Conservation (phyloP, 495 filamentous ascomycete species). For the Jackrogersella multiformis region DNA sequence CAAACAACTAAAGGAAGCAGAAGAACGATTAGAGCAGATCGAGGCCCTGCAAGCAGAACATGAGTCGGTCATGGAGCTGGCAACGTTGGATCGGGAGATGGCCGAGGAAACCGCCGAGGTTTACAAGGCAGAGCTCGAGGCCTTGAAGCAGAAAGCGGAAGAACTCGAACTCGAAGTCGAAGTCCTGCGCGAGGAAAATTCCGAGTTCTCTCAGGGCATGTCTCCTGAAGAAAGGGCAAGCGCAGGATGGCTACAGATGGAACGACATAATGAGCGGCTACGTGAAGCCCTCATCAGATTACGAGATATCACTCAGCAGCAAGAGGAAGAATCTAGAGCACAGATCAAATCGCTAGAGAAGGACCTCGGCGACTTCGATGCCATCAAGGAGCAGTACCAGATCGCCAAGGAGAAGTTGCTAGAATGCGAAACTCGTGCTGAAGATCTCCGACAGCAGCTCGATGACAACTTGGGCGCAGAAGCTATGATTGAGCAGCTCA, state of each 20-base stretch:
- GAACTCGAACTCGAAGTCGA: slow-evolving; percentile 90
- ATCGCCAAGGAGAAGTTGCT: slow-evolving; percentile 74
- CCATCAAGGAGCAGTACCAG: slow-evolving; percentile 75
- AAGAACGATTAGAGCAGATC: slow-evolving; percentile 70
- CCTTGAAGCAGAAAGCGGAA: slow-evolving; percentile 75
- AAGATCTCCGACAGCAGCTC: slow-evolving; percentile 89
- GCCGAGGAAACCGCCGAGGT: slow-evolving; percentile 91
- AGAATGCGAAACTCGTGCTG: slow-evolving; percentile 76
- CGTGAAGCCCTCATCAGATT: slow-evolving; percentile 84
- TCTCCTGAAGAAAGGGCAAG: slow-evolving; percentile 86
- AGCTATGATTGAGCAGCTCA: slow-evolving; percentile 91
- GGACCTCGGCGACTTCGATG: slow-evolving; percentile 76
- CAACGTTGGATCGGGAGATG: slow-evolving; percentile 92
- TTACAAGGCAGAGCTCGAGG: slow-evolving; percentile 81
- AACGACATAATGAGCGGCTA: slow-evolving; percentile 87
- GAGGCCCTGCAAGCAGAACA: slow-evolving; percentile 81
- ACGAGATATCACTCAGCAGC: slow-evolving; percentile 85
- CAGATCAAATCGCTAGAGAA: slow-evolving; percentile 82
- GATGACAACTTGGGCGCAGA: slow-evolving; percentile 88
- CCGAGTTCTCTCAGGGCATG: slow-evolving; percentile 82
- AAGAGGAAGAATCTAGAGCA: slow-evolving; percentile 78
- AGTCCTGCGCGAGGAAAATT: slow-evolving; percentile 86
- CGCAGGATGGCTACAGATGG: slow-evolving; percentile 90
- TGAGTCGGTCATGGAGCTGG: slow-evolving; percentile 86
- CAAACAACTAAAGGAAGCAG: slow-evolving; percentile 79